Conservation (phyloP, 495 filamentous ascomycete genomes). For the Cryomyces antarcticus region DNA sequence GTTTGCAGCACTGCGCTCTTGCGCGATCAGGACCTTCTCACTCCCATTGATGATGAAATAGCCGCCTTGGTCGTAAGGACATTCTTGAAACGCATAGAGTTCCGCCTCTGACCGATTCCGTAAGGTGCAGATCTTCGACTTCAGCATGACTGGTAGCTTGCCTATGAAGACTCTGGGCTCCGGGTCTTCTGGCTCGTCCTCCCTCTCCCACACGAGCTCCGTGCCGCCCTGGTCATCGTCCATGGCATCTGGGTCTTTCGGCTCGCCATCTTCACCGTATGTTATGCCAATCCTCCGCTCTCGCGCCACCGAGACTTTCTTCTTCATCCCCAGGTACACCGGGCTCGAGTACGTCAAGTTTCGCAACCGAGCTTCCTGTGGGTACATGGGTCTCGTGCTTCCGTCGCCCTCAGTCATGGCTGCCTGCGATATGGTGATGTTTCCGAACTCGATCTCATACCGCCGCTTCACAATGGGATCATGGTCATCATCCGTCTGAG, state of each 20-base stretch:
- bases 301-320: slow-evolving; percentile 58
- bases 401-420: slow-evolving; percentile 85
- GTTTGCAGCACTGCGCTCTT: slow-evolving; percentile 92
- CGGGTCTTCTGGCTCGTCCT: slow-evolving; percentile 14
- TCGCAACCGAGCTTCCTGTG: slow-evolving; percentile 75
- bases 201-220: slow-evolving; percentile 35
- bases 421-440: slow-evolving; percentile 62
- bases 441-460: slow-evolving; percentile 84
- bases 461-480: slow-evolving; percentile 63
- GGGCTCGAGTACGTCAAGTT: slow-evolving; percentile 90
- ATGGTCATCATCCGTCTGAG: slow-evolving; percentile 41
- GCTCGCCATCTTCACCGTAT: slow-evolving; percentile 28
- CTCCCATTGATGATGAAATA: slow-evolving; percentile 99
- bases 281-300: slow-evolving; percentile 35
- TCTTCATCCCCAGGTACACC: slow-evolving; percentile 66
- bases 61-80: slow-evolving; percentile 90
- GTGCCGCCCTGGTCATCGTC: slow-evolving; percentile 41
- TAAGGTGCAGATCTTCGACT: slow-evolving; percentile 80
- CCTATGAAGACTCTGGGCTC: slow-evolving; percentile 58
- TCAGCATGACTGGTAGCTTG: slow-evolving; percentile 92
- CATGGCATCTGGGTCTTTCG: slow-evolving; percentile 25
- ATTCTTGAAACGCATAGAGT: slow-evolving; percentile 77
- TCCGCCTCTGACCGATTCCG: slow-evolving; percentile 59
- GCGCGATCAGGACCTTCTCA: slow-evolving; percentile 95
- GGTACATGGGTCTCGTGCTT: slow-evolving; percentile 49